Conservation (phyloP, 495 filamentous ascomycete genomes). For the Saxispiralis lemnorum region DNA sequence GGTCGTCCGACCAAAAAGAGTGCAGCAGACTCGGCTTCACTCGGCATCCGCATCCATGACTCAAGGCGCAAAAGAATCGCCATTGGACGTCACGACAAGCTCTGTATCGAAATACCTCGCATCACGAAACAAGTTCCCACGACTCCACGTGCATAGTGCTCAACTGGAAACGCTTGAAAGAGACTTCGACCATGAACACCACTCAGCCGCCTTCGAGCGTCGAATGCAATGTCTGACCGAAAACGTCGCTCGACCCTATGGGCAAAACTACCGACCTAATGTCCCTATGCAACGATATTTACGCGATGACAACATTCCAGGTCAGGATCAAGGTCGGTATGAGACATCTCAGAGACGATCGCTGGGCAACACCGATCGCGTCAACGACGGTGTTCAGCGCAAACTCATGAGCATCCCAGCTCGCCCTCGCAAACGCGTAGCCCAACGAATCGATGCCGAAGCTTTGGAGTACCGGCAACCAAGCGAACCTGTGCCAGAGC, state of each 20-base stretch:
- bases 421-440: slow-evolving; percentile 16
- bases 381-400: too few species aligned
- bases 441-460: slow-evolving; percentile 19
- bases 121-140: too few species aligned
- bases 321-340: background rate
- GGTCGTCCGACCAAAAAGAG: background rate
- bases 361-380: too few species aligned
- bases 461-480: slow-evolving; percentile 22
- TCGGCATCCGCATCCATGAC: too few species aligned
- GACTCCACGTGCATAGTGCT: too few species aligned
- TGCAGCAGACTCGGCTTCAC: background rate
- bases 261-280: too few species aligned
- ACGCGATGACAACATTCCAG: background rate
- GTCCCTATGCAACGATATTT: background rate
- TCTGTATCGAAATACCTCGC: too few species aligned
- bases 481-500: slow-evolving; percentile 19
- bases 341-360: too few species aligned
- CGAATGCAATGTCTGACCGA: slow-evolving; percentile 12
- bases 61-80: too few species aligned
- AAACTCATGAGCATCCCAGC: background rate
- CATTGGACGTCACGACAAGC: too few species aligned
- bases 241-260: slow-evolving; percentile 1
- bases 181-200: slow-evolving; percentile 15
- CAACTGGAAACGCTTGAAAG: slow-evolving; percentile 23
- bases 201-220: slow-evolving; percentile 18